Conservation (phyloP, 768 basidiomycete genomes). For the Hemileccinum rubropunctum region DNA sequence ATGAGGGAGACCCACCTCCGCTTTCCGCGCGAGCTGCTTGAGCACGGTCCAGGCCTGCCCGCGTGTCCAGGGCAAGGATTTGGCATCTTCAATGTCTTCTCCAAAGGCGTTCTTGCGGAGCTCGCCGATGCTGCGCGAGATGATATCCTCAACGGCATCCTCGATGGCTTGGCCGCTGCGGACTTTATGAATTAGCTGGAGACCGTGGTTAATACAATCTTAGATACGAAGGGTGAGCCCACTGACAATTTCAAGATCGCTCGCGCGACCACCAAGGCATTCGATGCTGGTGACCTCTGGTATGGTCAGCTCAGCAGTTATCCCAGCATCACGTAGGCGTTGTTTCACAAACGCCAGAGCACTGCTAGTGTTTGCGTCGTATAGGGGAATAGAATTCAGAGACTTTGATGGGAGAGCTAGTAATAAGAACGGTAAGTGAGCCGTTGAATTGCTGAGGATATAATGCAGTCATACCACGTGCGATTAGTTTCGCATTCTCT, state of each 20-base stretch:
- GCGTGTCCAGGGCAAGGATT: constrained; percentile 75
- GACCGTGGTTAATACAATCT: not conserved
- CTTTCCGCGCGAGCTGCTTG: constrained; percentile 61
- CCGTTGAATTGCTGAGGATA: not conserved
- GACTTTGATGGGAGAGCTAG: constrained; percentile 84
- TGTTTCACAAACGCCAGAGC: constrained; percentile 79
- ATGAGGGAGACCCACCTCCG: constrained; percentile 48
- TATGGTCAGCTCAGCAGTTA: constrained; percentile 50
- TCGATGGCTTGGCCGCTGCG: constrained; percentile 66
- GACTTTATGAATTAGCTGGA: constrained; percentile 82
- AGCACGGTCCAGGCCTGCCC: constrained; percentile 89
- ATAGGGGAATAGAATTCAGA: constrained; percentile 70
- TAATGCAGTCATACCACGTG: constrained; percentile 55
- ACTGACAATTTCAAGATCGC: constrained; percentile 81
- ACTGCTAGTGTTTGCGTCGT: constrained; percentile 81
- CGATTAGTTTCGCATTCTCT: constrained; percentile 80
- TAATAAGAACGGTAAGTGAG: not conserved
- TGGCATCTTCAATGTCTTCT: constrained; percentile 87
- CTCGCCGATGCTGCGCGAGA: constrained; percentile 74
- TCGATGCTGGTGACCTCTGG: constrained; percentile 60
- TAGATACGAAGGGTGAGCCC: not conserved
- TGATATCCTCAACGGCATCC: constrained; percentile 89
- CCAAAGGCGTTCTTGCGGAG: constrained; percentile 91
- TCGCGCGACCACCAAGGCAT: constrained; percentile 85
- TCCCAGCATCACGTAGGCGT: constrained; percentile 61